Evolutionary conservation across 1,284 basidiomycete genomes (phyloP), one percentile per base, ranked within the genome.

Genomic region (Trametes versicolor): DNA sequence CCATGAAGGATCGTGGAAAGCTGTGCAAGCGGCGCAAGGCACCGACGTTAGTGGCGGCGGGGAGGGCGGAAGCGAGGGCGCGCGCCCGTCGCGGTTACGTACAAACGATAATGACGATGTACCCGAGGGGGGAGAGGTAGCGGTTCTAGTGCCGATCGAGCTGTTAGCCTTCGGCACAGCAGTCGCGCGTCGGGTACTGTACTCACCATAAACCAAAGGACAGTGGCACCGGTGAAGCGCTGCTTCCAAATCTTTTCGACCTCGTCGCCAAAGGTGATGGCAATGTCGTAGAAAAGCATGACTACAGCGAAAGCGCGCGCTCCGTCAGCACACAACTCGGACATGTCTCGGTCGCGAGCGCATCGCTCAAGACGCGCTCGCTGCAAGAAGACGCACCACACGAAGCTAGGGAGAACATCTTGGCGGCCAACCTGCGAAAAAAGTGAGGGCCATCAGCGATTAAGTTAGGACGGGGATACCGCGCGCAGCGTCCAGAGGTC

Each of bases 201-300:
- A 43, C 41, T 43, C 17, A 74, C 73, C 50, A 74, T 50, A 56
- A 71, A 72, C 73, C 73, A 74, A 23, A 74, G 68, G 51, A 73
- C 66, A 9, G 73, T 74, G 21, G 72, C 72, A 49, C 73, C 72
- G 17, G 73, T 73, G 53, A 74, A 71, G 36, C 71, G 70, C 60
- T 74, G 73, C 62, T 71, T 72, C 73, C 73, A 74, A 39, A 74
- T 74, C 67, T 70, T 72, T 60, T 74, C 73, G 27, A 74, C 73
- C 60, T 74, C 73, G 57, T 74, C 73, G 50, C 73, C 73, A 54
- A 74, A 74, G 8, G 73, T 74, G 53, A 74, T 63, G 15, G 65
- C 66, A 25, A 74, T 74, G 69, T 74, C 73, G 60, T 74, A 74
- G 64, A 74, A 73, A 21, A 74, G 60, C 73, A 74, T 74, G 27